Conservation (phyloP, 805 yeast species). For the Metschnikowia santaceciliae region DNA sequence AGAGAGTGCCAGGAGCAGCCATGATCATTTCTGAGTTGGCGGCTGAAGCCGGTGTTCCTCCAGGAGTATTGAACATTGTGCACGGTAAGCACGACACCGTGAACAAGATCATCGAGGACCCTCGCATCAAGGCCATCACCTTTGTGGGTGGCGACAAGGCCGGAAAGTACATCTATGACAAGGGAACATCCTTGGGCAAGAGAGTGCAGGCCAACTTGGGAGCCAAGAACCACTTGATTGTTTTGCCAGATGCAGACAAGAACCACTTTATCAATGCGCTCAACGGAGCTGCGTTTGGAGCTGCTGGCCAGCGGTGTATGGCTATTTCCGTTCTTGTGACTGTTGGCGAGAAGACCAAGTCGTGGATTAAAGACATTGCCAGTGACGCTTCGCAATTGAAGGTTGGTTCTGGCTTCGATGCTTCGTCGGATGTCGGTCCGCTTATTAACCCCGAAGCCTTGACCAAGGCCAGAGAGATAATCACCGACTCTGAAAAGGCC, state of each 20-base stretch:
- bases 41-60: slow-evolving; percentile 70
- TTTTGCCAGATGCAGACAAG: slow-evolving; percentile 70
- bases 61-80: slow-evolving; percentile 66
- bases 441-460: slow-evolving; percentile 60
- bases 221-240: slow-evolving; percentile 73
- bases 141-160: slow-evolving; percentile 80
- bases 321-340: slow-evolving; percentile 70
- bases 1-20: slow-evolving; percentile 80
- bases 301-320: slow-evolving; percentile 85
- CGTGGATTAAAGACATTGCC: slow-evolving; percentile 60
- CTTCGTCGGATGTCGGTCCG: slow-evolving; percentile 65
- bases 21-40: slow-evolving; percentile 69
- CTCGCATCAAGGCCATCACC: slow-evolving; percentile 70
- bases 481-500: slow-evolving; percentile 50
- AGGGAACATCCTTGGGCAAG: slow-evolving; percentile 65
- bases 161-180: slow-evolving; percentile 66
- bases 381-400: slow-evolving; percentile 52
- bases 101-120: slow-evolving; percentile 64
- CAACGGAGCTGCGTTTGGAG: slow-evolving; percentile 76
- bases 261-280: slow-evolving; percentile 59
- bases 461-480: slow-evolving; percentile 51
- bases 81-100: slow-evolving; percentile 75
- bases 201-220: slow-evolving; percentile 76
- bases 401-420: slow-evolving; percentile 65
- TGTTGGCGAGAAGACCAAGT: slow-evolving; percentile 56